phyloP scores from a whole-genome alignment of 345 rosid genomes.

The Camelina laxa region DNA sequence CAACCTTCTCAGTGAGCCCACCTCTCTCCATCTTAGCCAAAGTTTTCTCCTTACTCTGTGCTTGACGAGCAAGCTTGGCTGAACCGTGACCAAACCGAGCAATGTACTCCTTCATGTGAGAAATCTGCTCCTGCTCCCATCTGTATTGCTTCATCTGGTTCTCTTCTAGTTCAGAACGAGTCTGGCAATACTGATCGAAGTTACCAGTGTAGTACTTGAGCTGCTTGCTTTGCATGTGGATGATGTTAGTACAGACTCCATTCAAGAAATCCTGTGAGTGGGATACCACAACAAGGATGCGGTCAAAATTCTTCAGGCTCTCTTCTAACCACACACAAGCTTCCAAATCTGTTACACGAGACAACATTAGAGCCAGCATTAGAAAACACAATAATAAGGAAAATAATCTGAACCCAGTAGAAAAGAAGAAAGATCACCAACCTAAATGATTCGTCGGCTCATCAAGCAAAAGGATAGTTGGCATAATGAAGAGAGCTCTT shows the following conservation, averaged over 20 bases:
- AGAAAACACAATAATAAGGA: neutral
- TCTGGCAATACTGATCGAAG: slow-evolving; percentile 94
- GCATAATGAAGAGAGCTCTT: slow-evolving; percentile 91
- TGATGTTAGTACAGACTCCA: slow-evolving; percentile 95
- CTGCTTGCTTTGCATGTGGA: slow-evolving; percentile 93
- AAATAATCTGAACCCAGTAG: neutral
- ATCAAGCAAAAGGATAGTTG: slow-evolving; percentile 92
- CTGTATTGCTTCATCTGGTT: slow-evolving; percentile 99
- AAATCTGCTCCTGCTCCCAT: slow-evolving; percentile 99
- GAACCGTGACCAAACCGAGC: slow-evolving; percentile 99
- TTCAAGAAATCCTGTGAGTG: slow-evolving; percentile 98
- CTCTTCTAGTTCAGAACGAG: slow-evolving; percentile 93
- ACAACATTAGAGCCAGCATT: slow-evolving; percentile 1
- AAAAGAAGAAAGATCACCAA: slow-evolving; percentile 30
- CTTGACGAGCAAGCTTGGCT: slow-evolving; percentile 98
- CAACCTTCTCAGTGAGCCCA: slow-evolving; percentile 91
- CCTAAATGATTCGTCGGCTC: slow-evolving; percentile 99
- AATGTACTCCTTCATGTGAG: slow-evolving; percentile 97
- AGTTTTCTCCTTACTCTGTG: slow-evolving; percentile 99
- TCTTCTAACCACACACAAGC: slow-evolving; percentile 99
- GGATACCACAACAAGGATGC: slow-evolving; percentile 91
- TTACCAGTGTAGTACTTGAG: slow-evolving; percentile 89
- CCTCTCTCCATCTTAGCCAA: slow-evolving; percentile 99
- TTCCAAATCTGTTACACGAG: slow-evolving; percentile 73
- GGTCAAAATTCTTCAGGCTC: slow-evolving; percentile 84